Evolutionary conservation across 1,284 basidiomycete genomes (phyloP).

Genomic region (Marasmius tenuissimus): DNA sequence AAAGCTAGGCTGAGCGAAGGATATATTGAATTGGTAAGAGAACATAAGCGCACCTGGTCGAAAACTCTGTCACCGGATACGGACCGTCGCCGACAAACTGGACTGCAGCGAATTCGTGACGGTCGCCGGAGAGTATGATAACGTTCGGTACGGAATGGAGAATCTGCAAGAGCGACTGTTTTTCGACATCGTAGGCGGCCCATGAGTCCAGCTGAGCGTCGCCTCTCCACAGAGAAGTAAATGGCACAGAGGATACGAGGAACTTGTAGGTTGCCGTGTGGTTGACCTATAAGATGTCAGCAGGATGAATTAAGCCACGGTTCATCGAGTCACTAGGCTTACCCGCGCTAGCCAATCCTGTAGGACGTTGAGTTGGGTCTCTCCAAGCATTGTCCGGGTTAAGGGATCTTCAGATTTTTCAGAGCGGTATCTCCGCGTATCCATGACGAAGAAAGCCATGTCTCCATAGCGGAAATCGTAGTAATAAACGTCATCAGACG

Average conservation of each 20-base stretch:
- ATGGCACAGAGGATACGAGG: constrained; percentile 75
- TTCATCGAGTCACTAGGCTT: constrained; percentile 9
- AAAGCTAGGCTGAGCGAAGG: background rate
- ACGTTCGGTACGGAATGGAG: constrained; percentile 75
- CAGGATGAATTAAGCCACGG: background rate
- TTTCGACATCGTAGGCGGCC: constrained; percentile 70
- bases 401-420: constrained; percentile 41
- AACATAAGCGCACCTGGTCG: constrained; percentile 28
- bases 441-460: constrained; percentile 78
- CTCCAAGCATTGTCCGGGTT: constrained; percentile 71
- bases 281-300: constrained; percentile 52
- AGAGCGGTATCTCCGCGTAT: constrained; percentile 70
- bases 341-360: constrained; percentile 67
- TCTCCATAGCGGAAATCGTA: constrained; percentile 71
- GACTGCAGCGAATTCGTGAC: constrained; percentile 81
- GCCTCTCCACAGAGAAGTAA: constrained; percentile 75
- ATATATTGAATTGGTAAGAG: background rate
- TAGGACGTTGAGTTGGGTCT: constrained; percentile 62
- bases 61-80: constrained; percentile 39
- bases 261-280: constrained; percentile 81
- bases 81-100: constrained; percentile 50
- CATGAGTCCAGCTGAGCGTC: constrained; percentile 72
- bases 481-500: constrained; percentile 49
- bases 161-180: constrained; percentile 52
- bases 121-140: constrained; percentile 67